phyloP scores from a whole-genome alignment of 306 rosid genomes.

The Senna siamea region DNA sequence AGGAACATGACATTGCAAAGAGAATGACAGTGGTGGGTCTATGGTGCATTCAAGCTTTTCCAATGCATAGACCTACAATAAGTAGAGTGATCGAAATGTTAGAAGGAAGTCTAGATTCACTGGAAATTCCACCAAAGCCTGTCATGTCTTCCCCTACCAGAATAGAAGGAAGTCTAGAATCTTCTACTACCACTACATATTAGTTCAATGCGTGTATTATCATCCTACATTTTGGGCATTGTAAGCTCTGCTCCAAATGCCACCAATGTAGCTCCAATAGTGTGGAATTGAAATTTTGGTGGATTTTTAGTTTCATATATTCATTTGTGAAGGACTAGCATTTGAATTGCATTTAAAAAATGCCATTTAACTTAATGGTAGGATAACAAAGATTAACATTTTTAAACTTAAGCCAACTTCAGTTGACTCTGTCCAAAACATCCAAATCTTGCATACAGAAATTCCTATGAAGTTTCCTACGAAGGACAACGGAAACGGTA shows the following conservation, averaged over 20 bases:
- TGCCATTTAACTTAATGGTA: too few species aligned
- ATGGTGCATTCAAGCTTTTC: slow-evolving; percentile 51
- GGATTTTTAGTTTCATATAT: too few species aligned
- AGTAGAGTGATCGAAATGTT: slow-evolving; percentile 51
- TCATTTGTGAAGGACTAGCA: too few species aligned
- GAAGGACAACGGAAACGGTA: too few species aligned
- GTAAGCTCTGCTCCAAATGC: neutral
- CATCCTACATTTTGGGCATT: neutral
- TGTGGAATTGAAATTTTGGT: neutral
- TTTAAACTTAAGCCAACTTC: too few species aligned
- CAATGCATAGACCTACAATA: slow-evolving; percentile 46
- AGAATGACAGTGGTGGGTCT: slow-evolving; percentile 50
- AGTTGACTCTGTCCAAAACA: too few species aligned
- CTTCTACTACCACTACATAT: slow-evolving; percentile 1
- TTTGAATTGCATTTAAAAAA: too few species aligned
- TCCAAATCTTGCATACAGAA: too few species aligned
- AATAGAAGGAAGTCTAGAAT: neutral
- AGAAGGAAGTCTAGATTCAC: slow-evolving; percentile 35
- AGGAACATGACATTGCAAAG: slow-evolving; percentile 38
- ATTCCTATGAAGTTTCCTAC: too few species aligned
- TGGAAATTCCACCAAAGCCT: slow-evolving; percentile 51
- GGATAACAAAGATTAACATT: too few species aligned
- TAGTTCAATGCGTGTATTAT: neutral
- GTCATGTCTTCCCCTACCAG: neutral
- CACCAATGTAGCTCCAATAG: too few species aligned